Evolutionary conservation across 805 yeast genomes (phyloP).

Genomic region (Ogataea sp.): DNA sequence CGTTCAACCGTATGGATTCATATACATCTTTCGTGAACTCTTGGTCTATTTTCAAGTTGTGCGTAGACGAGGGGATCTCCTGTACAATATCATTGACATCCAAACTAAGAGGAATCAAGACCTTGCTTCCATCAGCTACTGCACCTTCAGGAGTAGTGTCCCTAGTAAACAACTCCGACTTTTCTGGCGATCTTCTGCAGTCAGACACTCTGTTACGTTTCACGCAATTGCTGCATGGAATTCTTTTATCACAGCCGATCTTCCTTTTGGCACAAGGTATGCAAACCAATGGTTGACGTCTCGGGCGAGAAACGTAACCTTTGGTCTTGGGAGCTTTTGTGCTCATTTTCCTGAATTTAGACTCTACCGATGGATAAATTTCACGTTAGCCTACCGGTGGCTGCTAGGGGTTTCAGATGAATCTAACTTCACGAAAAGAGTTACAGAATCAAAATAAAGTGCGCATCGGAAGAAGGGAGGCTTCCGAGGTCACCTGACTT

Average conservation of each 20-base stretch:
- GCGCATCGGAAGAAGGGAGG: too few species aligned
- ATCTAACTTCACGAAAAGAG: too few species aligned
- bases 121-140: neutral
- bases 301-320: too few species aligned
- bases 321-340: too few species aligned
- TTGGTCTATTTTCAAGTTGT: neutral
- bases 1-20: neutral
- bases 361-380: too few species aligned
- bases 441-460: too few species aligned
- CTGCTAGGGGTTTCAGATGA: too few species aligned
- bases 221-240: conserved; percentile 16
- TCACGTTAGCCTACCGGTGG: too few species aligned
- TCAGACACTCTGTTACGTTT: conserved; percentile 6
- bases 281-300: conserved; percentile 11
- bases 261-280: conserved; percentile 15
- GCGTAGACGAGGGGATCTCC: conserved; percentile 1
- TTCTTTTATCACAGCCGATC: conserved; percentile 17
- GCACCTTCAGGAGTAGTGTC: neutral
- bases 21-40: neutral
- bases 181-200: neutral
- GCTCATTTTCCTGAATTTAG: too few species aligned
- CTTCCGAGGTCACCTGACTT: too few species aligned
- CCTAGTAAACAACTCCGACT: too few species aligned
- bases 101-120: neutral
- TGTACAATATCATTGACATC: neutral